Conservation (phyloP, 352 stramenopile species). For the Phytophthora palmivora region DNA sequence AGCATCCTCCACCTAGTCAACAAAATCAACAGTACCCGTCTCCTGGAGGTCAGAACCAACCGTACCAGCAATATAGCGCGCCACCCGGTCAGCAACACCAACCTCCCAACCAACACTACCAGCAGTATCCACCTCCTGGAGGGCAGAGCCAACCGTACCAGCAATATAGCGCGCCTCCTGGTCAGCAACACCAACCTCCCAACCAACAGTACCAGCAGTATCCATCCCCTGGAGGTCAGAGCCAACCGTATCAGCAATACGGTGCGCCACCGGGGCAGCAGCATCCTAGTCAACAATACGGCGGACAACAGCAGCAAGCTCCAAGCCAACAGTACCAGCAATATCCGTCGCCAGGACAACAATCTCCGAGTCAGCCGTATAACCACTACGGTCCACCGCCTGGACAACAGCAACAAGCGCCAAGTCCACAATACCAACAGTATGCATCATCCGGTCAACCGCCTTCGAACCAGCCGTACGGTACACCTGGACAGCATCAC, state of each 20-base stretch:
- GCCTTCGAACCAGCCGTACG: not conserved
- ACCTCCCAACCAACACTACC: constrained; percentile 6
- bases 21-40: not conserved
- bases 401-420: constrained; percentile 10
- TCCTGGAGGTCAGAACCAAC: constrained; percentile 6
- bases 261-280: not conserved
- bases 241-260: constrained; percentile 13
- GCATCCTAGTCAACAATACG: constrained; percentile 1
- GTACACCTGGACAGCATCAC: not conserved
- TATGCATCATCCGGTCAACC: constrained; percentile 1
- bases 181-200: constrained; percentile 23
- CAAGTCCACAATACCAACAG: constrained; percentile 4
- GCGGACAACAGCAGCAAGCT: too few species aligned
- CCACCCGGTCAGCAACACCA: constrained; percentile 2
- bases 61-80: constrained; percentile 6
- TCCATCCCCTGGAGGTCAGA: constrained; percentile 11
- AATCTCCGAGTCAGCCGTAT: constrained; percentile 2
- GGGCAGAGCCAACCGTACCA: constrained; percentile 21
- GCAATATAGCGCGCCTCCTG: constrained; percentile 32
- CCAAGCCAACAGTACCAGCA: constrained; percentile 6
- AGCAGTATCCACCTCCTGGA: constrained; percentile 11
- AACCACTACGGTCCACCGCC: constrained; percentile 1
- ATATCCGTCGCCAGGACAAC: constrained; percentile 9
- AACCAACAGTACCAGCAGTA: constrained; percentile 32
- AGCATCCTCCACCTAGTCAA: not conserved